Conservation (phyloP, 495 filamentous ascomycete genomes). For the Annulohypoxylon nitens region DNA sequence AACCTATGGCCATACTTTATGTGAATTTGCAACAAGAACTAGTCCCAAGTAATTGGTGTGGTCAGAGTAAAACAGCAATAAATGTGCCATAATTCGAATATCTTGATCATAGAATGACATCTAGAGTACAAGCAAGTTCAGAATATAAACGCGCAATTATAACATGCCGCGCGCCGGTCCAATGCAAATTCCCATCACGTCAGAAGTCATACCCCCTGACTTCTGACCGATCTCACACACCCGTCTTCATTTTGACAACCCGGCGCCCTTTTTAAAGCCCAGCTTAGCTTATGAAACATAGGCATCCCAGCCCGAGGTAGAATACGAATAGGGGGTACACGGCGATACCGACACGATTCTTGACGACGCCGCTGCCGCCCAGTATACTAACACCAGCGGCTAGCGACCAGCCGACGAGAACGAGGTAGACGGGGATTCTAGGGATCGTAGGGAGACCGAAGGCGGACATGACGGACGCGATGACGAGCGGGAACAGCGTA, state of each 20-base stretch:
- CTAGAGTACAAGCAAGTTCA: constrained; percentile 30
- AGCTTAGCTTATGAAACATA: constrained; percentile 83
- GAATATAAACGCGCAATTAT: not conserved
- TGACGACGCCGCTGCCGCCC: constrained; percentile 92
- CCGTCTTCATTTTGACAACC: not conserved
- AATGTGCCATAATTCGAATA: constrained; percentile 5
- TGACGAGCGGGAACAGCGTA: constrained; percentile 97
- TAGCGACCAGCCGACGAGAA: constrained; percentile 90
- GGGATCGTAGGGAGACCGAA: constrained; percentile 79
- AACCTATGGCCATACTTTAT: too few species aligned
- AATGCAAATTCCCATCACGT: constrained; percentile 33
- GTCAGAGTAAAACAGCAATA: constrained; percentile 16
- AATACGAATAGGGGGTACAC: constrained; percentile 98
- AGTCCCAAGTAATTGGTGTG: too few species aligned
- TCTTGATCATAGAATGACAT: constrained; percentile 35
- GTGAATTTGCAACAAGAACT: too few species aligned
- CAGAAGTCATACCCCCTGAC: not conserved
- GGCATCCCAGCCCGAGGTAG: constrained; percentile 90
- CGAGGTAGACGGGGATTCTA: constrained; percentile 88
- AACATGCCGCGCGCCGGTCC: constrained; percentile 29
- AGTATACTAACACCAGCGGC: constrained; percentile 96
- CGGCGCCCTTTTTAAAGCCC: not conserved
- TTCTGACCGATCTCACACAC: not conserved
- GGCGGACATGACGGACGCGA: constrained; percentile 90
- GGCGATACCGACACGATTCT: constrained; percentile 93